Percentiles rank a stretch among this genome's conserved stretches.
phyloP scores from a whole-genome alignment of 2,329 filamentous ascomycete genomes.

The Stagonosporopsis chrysanthemi region DNA sequence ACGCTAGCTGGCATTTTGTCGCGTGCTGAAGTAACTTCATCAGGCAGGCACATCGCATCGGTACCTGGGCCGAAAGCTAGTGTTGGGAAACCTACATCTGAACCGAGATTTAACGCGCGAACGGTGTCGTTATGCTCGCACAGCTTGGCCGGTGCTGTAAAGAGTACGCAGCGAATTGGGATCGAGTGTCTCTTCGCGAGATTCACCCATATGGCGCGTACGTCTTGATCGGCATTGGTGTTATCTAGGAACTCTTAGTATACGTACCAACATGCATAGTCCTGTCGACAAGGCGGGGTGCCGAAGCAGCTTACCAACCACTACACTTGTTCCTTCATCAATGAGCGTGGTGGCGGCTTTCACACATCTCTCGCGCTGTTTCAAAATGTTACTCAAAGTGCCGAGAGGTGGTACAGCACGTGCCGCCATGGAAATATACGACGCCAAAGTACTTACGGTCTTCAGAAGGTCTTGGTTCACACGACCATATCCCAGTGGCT shows the following conservation, averaged over 20 bases:
- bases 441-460: constrained; percentile 57
- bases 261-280: constrained; percentile 15
- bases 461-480: constrained; percentile 93
- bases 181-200: constrained; percentile 74
- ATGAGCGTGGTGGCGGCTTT: constrained; percentile 74
- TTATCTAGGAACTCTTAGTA: constrained; percentile 70
- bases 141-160: constrained; percentile 74
- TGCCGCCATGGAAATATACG: constrained; percentile 22
- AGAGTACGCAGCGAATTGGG: constrained; percentile 84
- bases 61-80: constrained; percentile 15
- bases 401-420: constrained; percentile 35
- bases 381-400: constrained; percentile 44
- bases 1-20: constrained; percentile 3
- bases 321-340: constrained; percentile 71
- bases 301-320: constrained; percentile 69
- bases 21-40: constrained; percentile 15
- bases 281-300: constrained; percentile 25
- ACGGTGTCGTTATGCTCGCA: constrained; percentile 89
- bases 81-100: constrained; percentile 43
- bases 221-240: constrained; percentile 86
- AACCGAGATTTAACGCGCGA: constrained; percentile 65
- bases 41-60: constrained; percentile 11
- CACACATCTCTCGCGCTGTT: constrained; percentile 69
- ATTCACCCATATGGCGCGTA: constrained; percentile 78
- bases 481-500: constrained; percentile 80